Conservation (phyloP, 202 grass and related monocot species). For the Hordeum pubiflorum region DNA sequence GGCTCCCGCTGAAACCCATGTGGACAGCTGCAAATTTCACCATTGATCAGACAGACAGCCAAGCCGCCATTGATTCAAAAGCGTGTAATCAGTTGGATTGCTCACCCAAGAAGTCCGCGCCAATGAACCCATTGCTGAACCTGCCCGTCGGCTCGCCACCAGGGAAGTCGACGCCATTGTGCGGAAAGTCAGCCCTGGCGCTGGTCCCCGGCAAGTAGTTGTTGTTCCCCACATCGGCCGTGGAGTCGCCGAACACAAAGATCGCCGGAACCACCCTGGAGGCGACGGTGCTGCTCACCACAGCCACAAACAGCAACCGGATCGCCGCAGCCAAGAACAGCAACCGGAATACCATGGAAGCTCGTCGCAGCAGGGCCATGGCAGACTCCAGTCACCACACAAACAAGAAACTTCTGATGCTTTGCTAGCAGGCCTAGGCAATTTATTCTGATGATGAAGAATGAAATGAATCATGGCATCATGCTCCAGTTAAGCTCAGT, state of each 20-base stretch:
- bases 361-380: constrained; percentile 10
- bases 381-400: background rate
- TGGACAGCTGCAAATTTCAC: constrained; percentile 30
- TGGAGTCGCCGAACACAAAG: constrained; percentile 83
- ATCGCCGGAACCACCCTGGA: constrained; percentile 37
- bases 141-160: constrained; percentile 46
- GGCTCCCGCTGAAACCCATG: constrained; percentile 58
- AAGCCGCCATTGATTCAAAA: background rate
- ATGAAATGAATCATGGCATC: background rate
- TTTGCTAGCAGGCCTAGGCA: background rate
- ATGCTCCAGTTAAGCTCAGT: background rate
- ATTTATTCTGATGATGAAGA: background rate
- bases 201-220: constrained; percentile 27
- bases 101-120: constrained; percentile 58
- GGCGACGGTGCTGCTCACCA: background rate
- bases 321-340: constrained; percentile 13
- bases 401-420: background rate
- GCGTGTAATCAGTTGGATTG: background rate
- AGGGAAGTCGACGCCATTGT: constrained; percentile 72
- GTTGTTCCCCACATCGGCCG: constrained; percentile 70
- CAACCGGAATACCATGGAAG: background rate
- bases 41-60: background rate
- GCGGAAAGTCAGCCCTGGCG: constrained; percentile 55
- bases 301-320: background rate
- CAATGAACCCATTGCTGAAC: constrained; percentile 73